phyloP scores from a whole-genome alignment of 805 yeast species.

The Suhomyces sp. region DNA sequence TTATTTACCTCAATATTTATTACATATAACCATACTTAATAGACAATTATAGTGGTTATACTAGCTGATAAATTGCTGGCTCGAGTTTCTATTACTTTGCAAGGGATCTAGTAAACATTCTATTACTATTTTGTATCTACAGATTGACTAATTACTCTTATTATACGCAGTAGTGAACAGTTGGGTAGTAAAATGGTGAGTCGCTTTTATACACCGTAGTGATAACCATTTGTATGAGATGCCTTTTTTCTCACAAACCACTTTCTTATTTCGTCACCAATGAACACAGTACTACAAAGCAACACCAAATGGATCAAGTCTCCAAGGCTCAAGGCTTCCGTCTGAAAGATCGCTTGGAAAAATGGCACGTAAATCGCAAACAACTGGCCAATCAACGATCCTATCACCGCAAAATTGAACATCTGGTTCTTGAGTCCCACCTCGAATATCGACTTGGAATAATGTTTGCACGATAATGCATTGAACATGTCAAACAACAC shows the following conservation, averaged over 20 bases:
- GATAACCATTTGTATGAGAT: conserved; percentile 12
- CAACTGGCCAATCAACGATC: conserved; percentile 84
- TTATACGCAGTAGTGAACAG: no score
- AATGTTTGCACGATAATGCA: conserved; percentile 90
- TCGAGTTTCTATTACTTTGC: no score
- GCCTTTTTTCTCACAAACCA: conserved; percentile 29
- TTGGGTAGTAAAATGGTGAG: no score
- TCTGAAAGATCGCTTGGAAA: conserved; percentile 89
- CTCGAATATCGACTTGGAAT: conserved; percentile 77
- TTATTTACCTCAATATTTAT: no score
- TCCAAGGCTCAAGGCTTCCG: conserved; percentile 75
- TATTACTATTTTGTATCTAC: neutral
- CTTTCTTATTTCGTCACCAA: conserved; percentile 83
- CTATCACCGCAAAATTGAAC: conserved; percentile 91
- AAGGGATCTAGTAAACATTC: no score
- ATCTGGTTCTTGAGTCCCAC: conserved; percentile 79
- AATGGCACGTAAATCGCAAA: conserved; percentile 93
- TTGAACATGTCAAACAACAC: conserved; percentile 96
- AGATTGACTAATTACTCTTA: neutral
- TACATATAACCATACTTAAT: no score
- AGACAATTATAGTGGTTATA: no score
- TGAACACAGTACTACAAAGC: conserved; percentile 76
- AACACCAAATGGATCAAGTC: conserved; percentile 64
- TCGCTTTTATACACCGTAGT: conserved; percentile 14
- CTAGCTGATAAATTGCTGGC: no score